Percentiles rank a stretch among this genome's conserved stretches.
These are phyloP conservation scores for Quercus mongolica DNA, from an alignment of 306 rosid species.

Conservation along the genomic window DNA sequence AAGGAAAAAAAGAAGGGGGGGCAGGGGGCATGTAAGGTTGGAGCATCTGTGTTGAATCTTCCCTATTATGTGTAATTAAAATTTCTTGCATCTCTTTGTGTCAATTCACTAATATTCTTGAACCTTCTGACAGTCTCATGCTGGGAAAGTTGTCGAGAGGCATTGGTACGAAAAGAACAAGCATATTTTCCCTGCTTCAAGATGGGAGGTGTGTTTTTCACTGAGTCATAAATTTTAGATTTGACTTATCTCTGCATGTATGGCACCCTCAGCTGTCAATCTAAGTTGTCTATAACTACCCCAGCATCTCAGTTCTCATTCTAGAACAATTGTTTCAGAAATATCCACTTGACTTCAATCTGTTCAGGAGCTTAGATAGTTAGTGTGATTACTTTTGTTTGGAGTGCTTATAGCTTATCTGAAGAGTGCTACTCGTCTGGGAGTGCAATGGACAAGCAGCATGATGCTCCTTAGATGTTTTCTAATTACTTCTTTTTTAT, in stretches of 20 bases:
- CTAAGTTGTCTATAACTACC: neutral
- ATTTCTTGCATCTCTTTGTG: neutral
- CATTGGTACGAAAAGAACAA: constrained; percentile 99
- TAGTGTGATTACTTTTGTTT: neutral
- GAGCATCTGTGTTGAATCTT: too few relatives aligned
- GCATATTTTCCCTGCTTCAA: constrained; percentile 96
- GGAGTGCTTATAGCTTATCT: neutral
- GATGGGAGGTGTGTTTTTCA: constrained; percentile 83
- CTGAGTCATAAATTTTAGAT: neutral
- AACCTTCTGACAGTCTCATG: constrained; percentile 70
- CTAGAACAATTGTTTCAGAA: neutral
- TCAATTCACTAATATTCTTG: constrained; percentile 1
- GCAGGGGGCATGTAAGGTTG: too few relatives aligned
- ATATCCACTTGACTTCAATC: neutral
- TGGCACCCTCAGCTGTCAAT: neutral
- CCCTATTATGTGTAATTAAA: neutral
- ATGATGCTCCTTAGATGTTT: neutral
- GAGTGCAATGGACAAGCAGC: too few relatives aligned
- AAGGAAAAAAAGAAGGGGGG: too few relatives aligned
- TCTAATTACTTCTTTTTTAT: neutral
- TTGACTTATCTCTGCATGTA: neutral
- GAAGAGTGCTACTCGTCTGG: neutral
- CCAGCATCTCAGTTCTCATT: neutral
- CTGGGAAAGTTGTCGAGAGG: constrained; percentile 97
- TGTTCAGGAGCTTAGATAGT: neutral